Evolutionary conservation across 305 asterid species (phyloP), one percentile per base, ranked within the genome.

Genomic region (Coffea humblotiana): DNA sequence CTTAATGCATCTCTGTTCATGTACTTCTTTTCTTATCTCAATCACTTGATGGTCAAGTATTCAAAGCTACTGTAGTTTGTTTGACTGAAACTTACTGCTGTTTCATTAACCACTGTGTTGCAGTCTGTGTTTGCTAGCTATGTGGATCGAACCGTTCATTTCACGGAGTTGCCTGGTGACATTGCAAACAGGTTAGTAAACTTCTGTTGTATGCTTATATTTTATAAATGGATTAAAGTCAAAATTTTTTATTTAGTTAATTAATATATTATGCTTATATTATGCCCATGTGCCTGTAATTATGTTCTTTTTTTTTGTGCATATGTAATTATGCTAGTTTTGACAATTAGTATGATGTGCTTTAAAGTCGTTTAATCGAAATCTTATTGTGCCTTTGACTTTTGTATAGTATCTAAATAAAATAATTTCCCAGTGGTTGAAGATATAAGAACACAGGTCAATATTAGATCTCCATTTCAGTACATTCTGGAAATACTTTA

Each of bases 91-190:
- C 64, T 68, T 25, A 64, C 0, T 70, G 70, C n/a, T 69, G 10
- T 32, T 52, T 70, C 58, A 15, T 72, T 49, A 54, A 64, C 60
- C 48, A 84, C 61, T 77, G 77, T 27, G 67, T 32, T 56, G 86
- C 93, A 94, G 99, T 90, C 97, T 76, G 92, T 95, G 78, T 95
- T 93, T 89, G 90, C 92, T 79, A 94, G 97, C 84, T 95, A 95
- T 65, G 91, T 89, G 80, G 98, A 91, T 52, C 98, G 98, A 72
- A 89, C 96, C 66, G 95, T 95, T 86, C 99, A 91, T 89, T 95
- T 95, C 85, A 95, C 94, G 99, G 99, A 92, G 81, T 97, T 95
- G 82, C 99, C 99, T 79, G 99, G 99, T 81, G 99, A 95, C 85
- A 90, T 95, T 73, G 93, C 92, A 37, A 95, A 92, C 90, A 95